Evolutionary conservation across 441 rosid genomes (phyloP).

Genomic region (Corymbia citriodora): DNA sequence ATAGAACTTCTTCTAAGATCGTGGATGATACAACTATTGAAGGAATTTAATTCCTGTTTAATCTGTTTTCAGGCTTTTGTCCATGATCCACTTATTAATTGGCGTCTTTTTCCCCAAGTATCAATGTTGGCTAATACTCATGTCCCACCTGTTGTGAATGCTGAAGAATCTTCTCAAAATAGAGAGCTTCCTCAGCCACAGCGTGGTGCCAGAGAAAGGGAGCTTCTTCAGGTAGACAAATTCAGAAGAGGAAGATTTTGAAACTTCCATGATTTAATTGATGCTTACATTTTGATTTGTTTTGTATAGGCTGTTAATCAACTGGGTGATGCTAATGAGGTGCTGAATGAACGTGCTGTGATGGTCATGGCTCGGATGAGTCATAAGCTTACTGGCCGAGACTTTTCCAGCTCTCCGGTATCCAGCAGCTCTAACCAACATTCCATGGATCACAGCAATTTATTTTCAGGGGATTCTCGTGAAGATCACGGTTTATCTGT

Average conservation of each 20-base stretch:
- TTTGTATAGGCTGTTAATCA: slow-evolving; percentile 83
- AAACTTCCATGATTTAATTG: background rate
- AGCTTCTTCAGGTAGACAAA: slow-evolving; percentile 78
- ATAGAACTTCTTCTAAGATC: background rate
- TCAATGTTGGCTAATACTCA: slow-evolving; percentile 53
- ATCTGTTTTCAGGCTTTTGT: slow-evolving; percentile 74
- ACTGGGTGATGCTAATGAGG: slow-evolving; percentile 99
- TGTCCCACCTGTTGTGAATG: slow-evolving; percentile 55
- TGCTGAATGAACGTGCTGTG: slow-evolving; percentile 91
- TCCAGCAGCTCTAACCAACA: slow-evolving; percentile 43
- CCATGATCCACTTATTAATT: slow-evolving; percentile 98
- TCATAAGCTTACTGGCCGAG: slow-evolving; percentile 94
- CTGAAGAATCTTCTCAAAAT: slow-evolving; percentile 56
- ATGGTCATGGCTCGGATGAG: slow-evolving; percentile 97
- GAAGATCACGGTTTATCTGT: slow-evolving; percentile 96
- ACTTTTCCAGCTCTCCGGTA: slow-evolving; percentile 58
- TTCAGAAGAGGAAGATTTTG: background rate
- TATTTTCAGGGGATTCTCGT: slow-evolving; percentile 69
- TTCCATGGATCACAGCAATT: slow-evolving; percentile 57
- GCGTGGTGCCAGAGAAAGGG: slow-evolving; percentile 93
- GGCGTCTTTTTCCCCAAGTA: slow-evolving; percentile 99
- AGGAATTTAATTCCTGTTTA: background rate
- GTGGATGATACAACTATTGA: background rate
- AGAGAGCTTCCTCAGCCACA: slow-evolving; percentile 89
- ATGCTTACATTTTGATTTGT: background rate